Evolutionary conservation across 2,329 filamentous ascomycete species (phyloP), one percentile per base, ranked within the genome.

Genomic region (Aplosporella prunicola): DNA sequence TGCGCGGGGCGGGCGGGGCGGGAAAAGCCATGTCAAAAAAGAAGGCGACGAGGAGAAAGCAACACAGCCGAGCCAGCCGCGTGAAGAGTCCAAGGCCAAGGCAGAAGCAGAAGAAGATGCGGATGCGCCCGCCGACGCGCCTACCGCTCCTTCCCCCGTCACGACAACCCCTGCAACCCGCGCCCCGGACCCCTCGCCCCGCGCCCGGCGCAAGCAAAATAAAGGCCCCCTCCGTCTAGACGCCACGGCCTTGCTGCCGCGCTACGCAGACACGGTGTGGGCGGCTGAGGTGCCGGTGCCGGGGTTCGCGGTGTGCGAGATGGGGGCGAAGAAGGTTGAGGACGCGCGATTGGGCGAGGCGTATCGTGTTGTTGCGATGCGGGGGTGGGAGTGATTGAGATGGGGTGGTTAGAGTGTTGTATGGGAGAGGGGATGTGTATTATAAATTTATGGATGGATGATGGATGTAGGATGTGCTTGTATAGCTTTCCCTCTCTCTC

Each of bases 301-400:
- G 40, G 73, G 67, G 41, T 61, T 95, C 26, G 78, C 80, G 32
- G 78, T 95, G 24, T 95, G 86, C 55, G 78, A 76, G 53, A 94
- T 95, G 88, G 86, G 88, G 0, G 86, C 86, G 8, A 82, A 78
- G 66, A 77, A 73, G 48, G 63, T 75, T 13, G 1, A 31, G 13
- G 17, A 18, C 14, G 28, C 16, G n/a, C 18, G 18, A 17, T 18
- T 23, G 6, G 9, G 17, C 18, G 34, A 36, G 34, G 34, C 28
- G 18, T 36, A 36, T n/a, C n/a, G n/a, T n/a, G n/a, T n/a, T n/a
- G n/a, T n/a, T n/a, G n/a, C n/a, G n/a, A n/a, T n/a, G n/a, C n/a
- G n/a, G n/a, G n/a, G n/a, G n/a, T n/a, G n/a, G n/a, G n/a, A n/a
- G n/a, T n/a, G n/a, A n/a, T n/a, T n/a, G n/a, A n/a, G n/a, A n/a